Conservation (phyloP, 2,329 filamentous ascomycete species). For the Furcasterigmium furcatum region DNA sequence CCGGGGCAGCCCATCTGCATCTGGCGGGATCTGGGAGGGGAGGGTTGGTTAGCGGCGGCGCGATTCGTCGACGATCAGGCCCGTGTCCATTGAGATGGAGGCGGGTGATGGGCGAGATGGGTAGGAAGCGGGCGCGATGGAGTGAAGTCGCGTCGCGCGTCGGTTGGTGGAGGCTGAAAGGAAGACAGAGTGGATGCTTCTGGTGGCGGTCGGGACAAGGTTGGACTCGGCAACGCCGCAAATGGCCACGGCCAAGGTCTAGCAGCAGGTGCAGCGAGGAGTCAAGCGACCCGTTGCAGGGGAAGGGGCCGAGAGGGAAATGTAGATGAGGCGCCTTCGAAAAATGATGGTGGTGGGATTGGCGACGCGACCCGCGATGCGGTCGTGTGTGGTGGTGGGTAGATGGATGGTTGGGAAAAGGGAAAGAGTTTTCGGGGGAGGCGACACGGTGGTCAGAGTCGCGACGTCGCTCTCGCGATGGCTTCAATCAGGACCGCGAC, state of each 20-base stretch:
- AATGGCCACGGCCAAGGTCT: background rate
- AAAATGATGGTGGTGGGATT: background rate
- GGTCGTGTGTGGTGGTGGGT: background rate
- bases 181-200: background rate
- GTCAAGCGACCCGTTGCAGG: background rate
- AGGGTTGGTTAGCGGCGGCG: slow-evolving; percentile 25
- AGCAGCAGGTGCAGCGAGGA: background rate
- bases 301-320: background rate
- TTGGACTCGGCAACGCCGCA: too few relatives aligned
- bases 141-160: background rate
- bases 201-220: background rate
- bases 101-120: background rate
- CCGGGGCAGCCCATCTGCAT: slow-evolving; percentile 46
- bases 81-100: slow-evolving; percentile 40
- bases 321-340: background rate
- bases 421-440: background rate
- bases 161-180: background rate
- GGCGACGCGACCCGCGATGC: background rate
- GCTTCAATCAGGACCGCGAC: background rate
- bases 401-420: background rate
- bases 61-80: slow-evolving; percentile 39
- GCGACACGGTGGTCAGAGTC: background rate
- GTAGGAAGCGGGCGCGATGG: background rate
- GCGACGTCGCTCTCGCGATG: background rate
- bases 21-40: slow-evolving; percentile 1